These are phyloP conservation scores for Diaporthe sp. DNA, from an alignment of 2,329 filamentous ascomycete genomes.

Conservation along the genomic window DNA sequence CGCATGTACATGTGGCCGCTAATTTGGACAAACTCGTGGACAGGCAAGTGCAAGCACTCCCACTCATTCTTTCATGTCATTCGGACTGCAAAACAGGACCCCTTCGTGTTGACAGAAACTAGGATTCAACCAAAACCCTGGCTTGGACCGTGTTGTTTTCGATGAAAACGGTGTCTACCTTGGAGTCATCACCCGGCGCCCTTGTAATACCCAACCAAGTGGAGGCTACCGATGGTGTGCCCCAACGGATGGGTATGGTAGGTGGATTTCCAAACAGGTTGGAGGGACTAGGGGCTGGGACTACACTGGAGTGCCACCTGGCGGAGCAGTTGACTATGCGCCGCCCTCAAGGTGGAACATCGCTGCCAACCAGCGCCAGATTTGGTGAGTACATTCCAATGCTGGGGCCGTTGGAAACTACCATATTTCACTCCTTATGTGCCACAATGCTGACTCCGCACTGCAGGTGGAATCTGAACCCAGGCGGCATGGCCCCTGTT, in stretches of 20 bases:
- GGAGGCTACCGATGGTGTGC: constrained; percentile 10
- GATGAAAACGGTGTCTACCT: neutral
- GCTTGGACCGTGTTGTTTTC: neutral
- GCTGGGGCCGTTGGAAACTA: too few species aligned
- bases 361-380: neutral
- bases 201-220: rapidly evolving
- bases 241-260: neutral
- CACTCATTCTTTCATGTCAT: neutral
- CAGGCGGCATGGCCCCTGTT: neutral
- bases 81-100: too few species aligned
- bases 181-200: constrained; percentile 1
- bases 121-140: constrained; percentile 14
- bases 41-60: neutral
- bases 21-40: neutral
- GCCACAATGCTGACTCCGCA: neutral
- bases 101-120: rapidly evolving
- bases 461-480: neutral
- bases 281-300: neutral
- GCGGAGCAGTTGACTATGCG: rapidly evolving
- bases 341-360: neutral
- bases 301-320: neutral
- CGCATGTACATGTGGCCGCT: neutral
- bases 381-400: neutral
- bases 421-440: neutral
- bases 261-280: neutral